Evolutionary conservation across 805 yeast genomes (phyloP), one percentile per base, ranked within the genome.

Genomic region (Komagataella pastoris): DNA sequence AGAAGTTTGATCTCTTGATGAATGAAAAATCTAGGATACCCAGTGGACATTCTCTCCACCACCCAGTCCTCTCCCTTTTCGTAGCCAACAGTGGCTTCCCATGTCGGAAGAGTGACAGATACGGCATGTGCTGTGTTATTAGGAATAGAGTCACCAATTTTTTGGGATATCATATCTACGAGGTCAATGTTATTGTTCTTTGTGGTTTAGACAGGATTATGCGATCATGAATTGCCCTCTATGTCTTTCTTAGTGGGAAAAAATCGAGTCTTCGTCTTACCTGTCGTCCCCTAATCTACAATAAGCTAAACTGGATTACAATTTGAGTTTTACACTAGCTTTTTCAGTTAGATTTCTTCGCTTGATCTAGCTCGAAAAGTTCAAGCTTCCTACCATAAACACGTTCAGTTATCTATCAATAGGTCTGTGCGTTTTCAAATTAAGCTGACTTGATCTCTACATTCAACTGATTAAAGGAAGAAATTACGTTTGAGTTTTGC

Each of bases 21-120:
- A 52, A 85, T 76, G 66, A 82, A 85, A 60, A 83, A 85, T 57
- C 98, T 70, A 1, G 98, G 97, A 66, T 91, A 91, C 1, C 97
- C 98, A 3, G 90, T 79, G 49, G 73, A 73, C 89, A 91, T 85
- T 62, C 80, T 79, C 48, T 71, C 67, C 17, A 83, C 82, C 3
- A 89, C 88, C 85, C 88, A 81, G 18, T 77, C 81, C 59, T 86
- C 83, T 17, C 96, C 96, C 65, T 87, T 93, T 63, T 89, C 97
- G 61, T 93, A 93, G 3, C 88, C 97, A 1, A 93, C 85, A 3
- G 85, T 88, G 47, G 95, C 88, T 49, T 80, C 85, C 99, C 98
- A 93, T 0, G 96, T 86, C 6, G 99, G 99, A 40, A 91, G 73
- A 1, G 96, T 86, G 48, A 91, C 97, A 10, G 96, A 87, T 1